Conservation (phyloP, 2,329 filamentous ascomycete genomes). For the Boeremia exigua region DNA sequence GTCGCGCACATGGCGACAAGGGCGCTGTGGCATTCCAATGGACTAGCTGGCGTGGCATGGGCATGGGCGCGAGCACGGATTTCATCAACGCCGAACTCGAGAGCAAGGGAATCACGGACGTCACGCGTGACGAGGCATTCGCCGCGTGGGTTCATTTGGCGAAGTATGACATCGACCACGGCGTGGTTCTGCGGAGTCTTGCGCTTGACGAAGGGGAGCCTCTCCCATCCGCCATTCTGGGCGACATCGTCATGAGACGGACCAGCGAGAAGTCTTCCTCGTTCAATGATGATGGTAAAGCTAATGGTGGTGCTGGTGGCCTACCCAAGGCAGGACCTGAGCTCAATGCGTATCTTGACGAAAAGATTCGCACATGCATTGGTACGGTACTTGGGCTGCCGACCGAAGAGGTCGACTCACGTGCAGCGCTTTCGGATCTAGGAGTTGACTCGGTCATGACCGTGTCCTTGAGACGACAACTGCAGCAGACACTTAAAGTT, state of each 20-base stretch:
- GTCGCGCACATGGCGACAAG: constrained; percentile 45
- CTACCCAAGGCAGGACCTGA: constrained; percentile 27
- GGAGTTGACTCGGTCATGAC: constrained; percentile 52
- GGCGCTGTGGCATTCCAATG: constrained; percentile 5
- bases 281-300: not conserved
- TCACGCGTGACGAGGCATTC: constrained; percentile 3
- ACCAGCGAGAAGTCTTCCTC: constrained; percentile 7
- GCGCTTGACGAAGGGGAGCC: constrained; percentile 2
- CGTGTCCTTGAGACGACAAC: constrained; percentile 39
- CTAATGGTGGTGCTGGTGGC: not conserved
- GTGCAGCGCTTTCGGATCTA: constrained; percentile 43
- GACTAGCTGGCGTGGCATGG: constrained; percentile 4
- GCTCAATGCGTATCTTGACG: constrained; percentile 35
- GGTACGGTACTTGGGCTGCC: constrained; percentile 37
- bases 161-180: constrained; percentile 7
- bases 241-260: constrained; percentile 5
- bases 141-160: not conserved
- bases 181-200: not conserved
- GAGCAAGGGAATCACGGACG: constrained; percentile 4
- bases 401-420: constrained; percentile 41
- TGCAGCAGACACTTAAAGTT: constrained; percentile 43
- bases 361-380: constrained; percentile 42
- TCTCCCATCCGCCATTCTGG: constrained; percentile 2
- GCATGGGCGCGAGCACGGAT: constrained; percentile 3
- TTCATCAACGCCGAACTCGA: constrained; percentile 4